phyloP scores from a whole-genome alignment of 2,329 filamentous ascomycete genomes.

The Phoma sp. region DNA sequence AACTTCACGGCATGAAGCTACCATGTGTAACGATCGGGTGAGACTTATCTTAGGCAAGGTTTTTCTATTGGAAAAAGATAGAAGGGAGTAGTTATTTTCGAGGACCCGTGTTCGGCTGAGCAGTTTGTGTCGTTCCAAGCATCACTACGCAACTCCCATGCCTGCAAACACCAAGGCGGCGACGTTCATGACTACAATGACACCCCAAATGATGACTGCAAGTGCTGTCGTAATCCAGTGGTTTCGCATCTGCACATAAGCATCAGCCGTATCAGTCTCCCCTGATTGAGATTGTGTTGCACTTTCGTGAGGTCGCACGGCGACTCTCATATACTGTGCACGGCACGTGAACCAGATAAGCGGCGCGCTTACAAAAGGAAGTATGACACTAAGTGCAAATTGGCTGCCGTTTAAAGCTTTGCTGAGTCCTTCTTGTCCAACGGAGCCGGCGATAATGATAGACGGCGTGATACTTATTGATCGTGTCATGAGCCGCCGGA shows the following conservation, averaged over 20 bases:
- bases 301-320: conserved; percentile 32
- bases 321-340: conserved; percentile 78
- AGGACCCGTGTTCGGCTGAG: neutral
- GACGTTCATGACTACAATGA: conserved; percentile 81
- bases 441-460: conserved; percentile 81
- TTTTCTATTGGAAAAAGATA: neutral
- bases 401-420: conserved; percentile 77
- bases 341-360: conserved; percentile 85
- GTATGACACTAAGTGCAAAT: conserved; percentile 76
- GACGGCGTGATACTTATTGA: conserved; percentile 80
- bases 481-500: conserved; percentile 77
- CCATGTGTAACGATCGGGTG: neutral
- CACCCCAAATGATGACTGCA: conserved; percentile 69
- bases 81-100: neutral
- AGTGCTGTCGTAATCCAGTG: conserved; percentile 67
- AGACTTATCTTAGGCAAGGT: neutral
- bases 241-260: conserved; percentile 69
- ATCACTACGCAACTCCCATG: conserved; percentile 54
- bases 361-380: conserved; percentile 83
- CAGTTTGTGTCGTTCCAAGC: neutral
- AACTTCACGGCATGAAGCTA: neutral
- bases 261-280: conserved; percentile 23
- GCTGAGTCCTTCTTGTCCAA: conserved; percentile 73
- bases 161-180: conserved; percentile 69
- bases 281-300: conserved; percentile 1